phyloP scores from a whole-genome alignment of 345 rosid species.

The Theobroma cacao region DNA sequence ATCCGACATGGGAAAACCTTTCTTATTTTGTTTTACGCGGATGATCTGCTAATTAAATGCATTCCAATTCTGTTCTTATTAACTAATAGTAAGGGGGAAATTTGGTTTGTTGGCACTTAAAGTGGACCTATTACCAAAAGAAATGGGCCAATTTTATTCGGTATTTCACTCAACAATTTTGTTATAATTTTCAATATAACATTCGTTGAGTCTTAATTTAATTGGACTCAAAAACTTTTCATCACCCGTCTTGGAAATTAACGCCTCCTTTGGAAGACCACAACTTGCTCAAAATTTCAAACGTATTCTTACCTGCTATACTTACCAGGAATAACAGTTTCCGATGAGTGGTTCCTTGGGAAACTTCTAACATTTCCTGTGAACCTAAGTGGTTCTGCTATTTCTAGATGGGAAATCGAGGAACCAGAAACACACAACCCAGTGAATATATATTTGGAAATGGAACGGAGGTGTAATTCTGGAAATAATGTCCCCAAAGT shows the following conservation, averaged over 20 bases:
- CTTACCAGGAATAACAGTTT: not conserved
- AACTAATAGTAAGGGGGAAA: too few species aligned
- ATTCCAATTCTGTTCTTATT: too few species aligned
- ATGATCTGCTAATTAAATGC: too few species aligned
- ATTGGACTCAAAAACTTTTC: not conserved
- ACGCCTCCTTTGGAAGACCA: too few species aligned
- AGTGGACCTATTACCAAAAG: too few species aligned
- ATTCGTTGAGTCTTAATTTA: not conserved
- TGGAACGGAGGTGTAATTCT: too few species aligned
- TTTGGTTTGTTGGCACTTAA: too few species aligned
- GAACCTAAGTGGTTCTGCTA: not conserved
- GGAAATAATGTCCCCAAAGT: not conserved
- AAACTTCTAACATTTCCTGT: not conserved
- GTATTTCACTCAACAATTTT: too few species aligned
- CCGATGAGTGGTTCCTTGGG: not conserved
- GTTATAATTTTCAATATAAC: not conserved
- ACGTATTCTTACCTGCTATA: not conserved
- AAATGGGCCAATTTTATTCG: too few species aligned
- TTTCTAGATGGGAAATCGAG: not conserved
- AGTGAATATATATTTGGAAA: not conserved
- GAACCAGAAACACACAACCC: not conserved
- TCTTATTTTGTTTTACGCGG: too few species aligned
- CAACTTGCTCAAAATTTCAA: not conserved
- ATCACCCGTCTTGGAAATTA: not conserved
- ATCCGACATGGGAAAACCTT: too few species aligned